Base-by-base conservation (phyloP, 148 eudicot species). In the Amaranthus hypochondriacus region DNA sequence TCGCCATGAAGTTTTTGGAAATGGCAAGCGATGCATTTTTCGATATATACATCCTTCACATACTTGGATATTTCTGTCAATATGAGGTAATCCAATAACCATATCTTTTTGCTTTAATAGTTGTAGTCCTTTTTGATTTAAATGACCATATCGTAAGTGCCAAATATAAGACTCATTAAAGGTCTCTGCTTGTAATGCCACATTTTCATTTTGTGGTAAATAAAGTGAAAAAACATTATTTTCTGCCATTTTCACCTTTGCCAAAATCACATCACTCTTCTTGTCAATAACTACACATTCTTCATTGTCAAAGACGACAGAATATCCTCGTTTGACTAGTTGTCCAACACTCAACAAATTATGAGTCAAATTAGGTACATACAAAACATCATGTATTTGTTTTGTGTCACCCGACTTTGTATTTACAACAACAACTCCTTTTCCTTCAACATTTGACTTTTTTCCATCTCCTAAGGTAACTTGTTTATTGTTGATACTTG, bases 11-110 rank as follows among this genome's bases (percentile, higher is more conserved):
- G n/a, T 15, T 9, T 28, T 59, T 59, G 42, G 63, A 11, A 59
- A 59, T 4, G 28, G 63, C 5, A 59, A 11, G 6, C 63, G 63
- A 59, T 59, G 63, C 63, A 59, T 59, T 5, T 59, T 59, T 6
- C 63, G 42, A 59, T 59, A 59, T 28, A 59, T 59, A 9, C 63
- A 59, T 28, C 63, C 63, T 59, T 59, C 63, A 59, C 63, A 59
- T n/a, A 59, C 63, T 59, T 59, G 63, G 2, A n/a, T 9, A n/a
- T 59, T n/a, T 28, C 5, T 15, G 6, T 59, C 42, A 59, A 59
- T 59, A 5, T 10, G 57, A 7, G 57, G 57, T 55, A 60, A 42
- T 60, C 39, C 6, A 4, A 28, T 28, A 15, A 60, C 63, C 42
- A 62, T 62, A 8, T 62, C 47, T 10, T 62, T 39, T 39, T 39